These are phyloP conservation scores for Lolium multiflorum DNA, from an alignment of 176 grass and related monocot genomes.

Conservation along the genomic window DNA sequence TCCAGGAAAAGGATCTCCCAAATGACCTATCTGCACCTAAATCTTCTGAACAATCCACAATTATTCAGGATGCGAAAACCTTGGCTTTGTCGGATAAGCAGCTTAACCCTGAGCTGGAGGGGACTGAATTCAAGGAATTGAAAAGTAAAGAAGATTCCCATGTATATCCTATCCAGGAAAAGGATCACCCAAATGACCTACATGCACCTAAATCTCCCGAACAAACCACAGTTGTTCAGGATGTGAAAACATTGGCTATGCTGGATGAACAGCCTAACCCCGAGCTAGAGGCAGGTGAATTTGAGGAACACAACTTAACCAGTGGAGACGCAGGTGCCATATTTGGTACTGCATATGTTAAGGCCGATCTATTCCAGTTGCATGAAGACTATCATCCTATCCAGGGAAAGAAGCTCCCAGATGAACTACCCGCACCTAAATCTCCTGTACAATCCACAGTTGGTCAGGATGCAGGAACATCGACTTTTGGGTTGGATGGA, in stretches of 20 bases:
- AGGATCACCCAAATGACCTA: neutral
- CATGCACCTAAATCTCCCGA: conserved; percentile 10
- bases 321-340: neutral
- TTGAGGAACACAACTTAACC: neutral
- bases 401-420: neutral
- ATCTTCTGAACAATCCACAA: conserved; percentile 8
- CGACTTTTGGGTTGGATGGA: neutral
- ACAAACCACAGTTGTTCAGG: neutral
- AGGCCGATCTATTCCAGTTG: neutral
- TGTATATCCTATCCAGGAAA: neutral
- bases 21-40: neutral
- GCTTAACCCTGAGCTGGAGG: neutral
- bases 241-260: neutral
- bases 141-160: neutral
- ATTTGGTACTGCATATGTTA: neutral
- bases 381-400: conserved; percentile 9
- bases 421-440: neutral
- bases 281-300: neutral
- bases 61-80: neutral
- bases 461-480: neutral
- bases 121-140: neutral
- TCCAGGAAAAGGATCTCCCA: neutral
- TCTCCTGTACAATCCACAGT: conserved; percentile 7
- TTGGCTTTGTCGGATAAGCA: neutral
- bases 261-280: neutral